Conservation (phyloP, 2,329 filamentous ascomycete genomes). For the Davidsoniella eucalypti region DNA sequence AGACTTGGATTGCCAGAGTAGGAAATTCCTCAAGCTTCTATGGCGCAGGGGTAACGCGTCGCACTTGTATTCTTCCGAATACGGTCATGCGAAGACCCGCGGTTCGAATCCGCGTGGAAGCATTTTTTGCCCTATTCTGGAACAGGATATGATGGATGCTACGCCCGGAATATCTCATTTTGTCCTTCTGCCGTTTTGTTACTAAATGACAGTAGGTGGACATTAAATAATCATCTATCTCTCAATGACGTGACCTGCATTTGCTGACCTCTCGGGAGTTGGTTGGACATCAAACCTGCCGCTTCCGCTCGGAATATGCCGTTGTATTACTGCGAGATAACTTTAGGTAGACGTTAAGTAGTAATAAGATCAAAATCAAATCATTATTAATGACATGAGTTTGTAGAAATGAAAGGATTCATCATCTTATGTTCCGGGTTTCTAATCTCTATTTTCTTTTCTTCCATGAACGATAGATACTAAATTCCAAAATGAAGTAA, state of each 20-base stretch:
- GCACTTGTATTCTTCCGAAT: constrained; percentile 13
- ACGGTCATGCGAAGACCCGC: constrained; percentile 14
- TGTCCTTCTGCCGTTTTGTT: neutral
- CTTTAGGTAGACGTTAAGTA: too few relatives aligned
- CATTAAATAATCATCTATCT: too few relatives aligned
- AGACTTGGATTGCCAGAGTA: neutral
- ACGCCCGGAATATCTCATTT: neutral
- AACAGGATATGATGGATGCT: neutral
- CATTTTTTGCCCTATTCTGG: neutral
- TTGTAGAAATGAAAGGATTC: too few relatives aligned
- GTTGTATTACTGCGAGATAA: neutral
- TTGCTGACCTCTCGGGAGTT: too few relatives aligned
- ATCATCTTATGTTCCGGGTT: too few relatives aligned
- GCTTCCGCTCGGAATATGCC: neutral
- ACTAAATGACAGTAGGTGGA: neutral
- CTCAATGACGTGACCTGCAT: too few relatives aligned
- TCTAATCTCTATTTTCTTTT: too few relatives aligned
- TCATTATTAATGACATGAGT: too few relatives aligned
- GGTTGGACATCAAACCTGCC: too few relatives aligned
- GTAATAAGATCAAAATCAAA: neutral
- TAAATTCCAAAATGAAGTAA: too few relatives aligned
- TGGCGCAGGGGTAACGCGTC: constrained; percentile 15
- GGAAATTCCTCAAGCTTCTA: constrained; percentile 11
- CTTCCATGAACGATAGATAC: too few relatives aligned
- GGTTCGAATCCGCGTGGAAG: constrained; percentile 15